Conservation (phyloP, 225 moss, liverwort and hornwort species). For the Pseudoscleropodium purum region DNA sequence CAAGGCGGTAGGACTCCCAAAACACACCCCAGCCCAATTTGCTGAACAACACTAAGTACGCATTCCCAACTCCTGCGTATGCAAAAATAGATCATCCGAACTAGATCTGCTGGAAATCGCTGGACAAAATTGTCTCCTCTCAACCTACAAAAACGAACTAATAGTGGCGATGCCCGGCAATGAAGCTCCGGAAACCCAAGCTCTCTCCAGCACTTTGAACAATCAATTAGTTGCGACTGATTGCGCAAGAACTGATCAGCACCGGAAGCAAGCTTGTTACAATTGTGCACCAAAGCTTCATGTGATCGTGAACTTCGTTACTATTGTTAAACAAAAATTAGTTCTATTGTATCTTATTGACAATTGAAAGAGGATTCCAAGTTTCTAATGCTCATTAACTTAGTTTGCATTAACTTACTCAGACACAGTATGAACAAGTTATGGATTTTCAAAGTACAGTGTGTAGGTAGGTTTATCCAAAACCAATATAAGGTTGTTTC, state of each 20-base stretch:
- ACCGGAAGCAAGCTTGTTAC: background rate
- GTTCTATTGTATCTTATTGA: background rate
- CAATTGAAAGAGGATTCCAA: too few relatives aligned
- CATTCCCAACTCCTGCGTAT: background rate
- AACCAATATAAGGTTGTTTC: too few relatives aligned
- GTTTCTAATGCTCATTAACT: too few relatives aligned
- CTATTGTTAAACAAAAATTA: background rate
- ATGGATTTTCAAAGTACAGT: too few relatives aligned
- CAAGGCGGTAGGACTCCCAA: background rate
- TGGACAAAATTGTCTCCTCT: background rate
- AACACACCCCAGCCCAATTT: background rate
- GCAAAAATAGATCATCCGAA: background rate
- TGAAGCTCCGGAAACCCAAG: background rate
- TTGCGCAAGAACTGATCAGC: background rate
- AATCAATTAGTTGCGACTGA: background rate
- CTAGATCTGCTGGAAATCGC: background rate
- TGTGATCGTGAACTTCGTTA: background rate
- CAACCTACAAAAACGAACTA: background rate
- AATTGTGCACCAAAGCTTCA: background rate
- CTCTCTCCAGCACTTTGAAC: background rate
- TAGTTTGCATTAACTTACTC: too few relatives aligned
- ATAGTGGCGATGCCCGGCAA: background rate
- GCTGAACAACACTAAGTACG: background rate
- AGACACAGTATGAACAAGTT: too few relatives aligned
- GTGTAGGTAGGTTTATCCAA: too few relatives aligned